phyloP scores from a whole-genome alignment of 371 early-diverging fungal genomes.

The Rhizomucor miehei region DNA sequence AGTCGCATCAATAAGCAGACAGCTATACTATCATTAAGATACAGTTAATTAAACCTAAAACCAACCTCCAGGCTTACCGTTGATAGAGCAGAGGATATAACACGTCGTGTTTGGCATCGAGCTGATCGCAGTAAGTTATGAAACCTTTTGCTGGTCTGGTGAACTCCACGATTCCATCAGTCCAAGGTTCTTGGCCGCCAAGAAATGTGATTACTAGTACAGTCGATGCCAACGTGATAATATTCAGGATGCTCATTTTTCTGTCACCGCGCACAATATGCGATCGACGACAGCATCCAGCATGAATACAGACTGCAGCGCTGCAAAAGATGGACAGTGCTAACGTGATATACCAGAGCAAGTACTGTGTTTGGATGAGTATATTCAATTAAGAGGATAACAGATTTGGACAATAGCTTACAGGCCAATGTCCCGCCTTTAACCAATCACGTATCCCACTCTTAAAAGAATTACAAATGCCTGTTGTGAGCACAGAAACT shows the following conservation, averaged over 20 bases:
- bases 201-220: constrained; percentile 22
- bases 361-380: constrained; percentile 11
- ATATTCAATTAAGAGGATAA: background rate
- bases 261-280: constrained; percentile 31
- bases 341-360: constrained; percentile 26
- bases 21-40: background rate
- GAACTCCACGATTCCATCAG: constrained; percentile 29
- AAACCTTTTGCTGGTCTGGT: constrained; percentile 33
- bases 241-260: constrained; percentile 23
- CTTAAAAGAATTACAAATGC: constrained; percentile 7
- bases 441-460: constrained; percentile 31
- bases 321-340: constrained; percentile 20
- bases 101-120: constrained; percentile 24
- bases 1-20: constrained; percentile 1
- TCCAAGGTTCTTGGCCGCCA: constrained; percentile 37
- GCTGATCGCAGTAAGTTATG: constrained; percentile 20
- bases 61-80: constrained; percentile 16
- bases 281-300: constrained; percentile 25
- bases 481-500: background rate
- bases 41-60: background rate
- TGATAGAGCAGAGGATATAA: constrained; percentile 34
- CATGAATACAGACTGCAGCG: constrained; percentile 24
- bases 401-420: constrained; percentile 1
- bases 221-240: constrained; percentile 4
- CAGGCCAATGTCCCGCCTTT: constrained; percentile 38